A percentile compares a stretch with the other conserved stretches of the same genome.
phyloP scores from a whole-genome alignment of 2,329 filamentous ascomycete genomes.

The Cordyceps tenuipes region DNA sequence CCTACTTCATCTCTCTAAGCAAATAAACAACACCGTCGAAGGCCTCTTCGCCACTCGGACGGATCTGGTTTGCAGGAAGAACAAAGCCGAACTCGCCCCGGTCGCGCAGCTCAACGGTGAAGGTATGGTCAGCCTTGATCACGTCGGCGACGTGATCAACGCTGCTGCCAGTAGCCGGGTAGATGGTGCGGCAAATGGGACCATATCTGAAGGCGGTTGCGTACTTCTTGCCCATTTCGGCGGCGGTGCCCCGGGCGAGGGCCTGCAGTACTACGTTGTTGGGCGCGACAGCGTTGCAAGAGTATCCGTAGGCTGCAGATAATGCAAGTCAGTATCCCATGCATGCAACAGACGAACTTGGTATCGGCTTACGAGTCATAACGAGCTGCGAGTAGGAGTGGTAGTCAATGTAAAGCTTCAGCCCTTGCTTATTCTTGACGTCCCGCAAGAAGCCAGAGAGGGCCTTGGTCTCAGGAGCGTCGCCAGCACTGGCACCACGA shows the following conservation, averaged over 20 bases:
- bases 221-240: slow-evolving; percentile 39
- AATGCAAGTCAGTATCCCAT: slow-evolving; percentile 39
- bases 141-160: slow-evolving; percentile 39
- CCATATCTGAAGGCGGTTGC: slow-evolving; percentile 35
- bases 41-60: slow-evolving; percentile 35
- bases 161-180: slow-evolving; percentile 41
- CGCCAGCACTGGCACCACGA: slow-evolving; percentile 33
- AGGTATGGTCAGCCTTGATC: slow-evolving; percentile 32
- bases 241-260: slow-evolving; percentile 39
- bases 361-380: slow-evolving; percentile 44
- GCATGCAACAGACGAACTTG: slow-evolving; percentile 23
- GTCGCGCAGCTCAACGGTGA: slow-evolving; percentile 31
- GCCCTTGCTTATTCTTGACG: slow-evolving; percentile 32
- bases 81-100: slow-evolving; percentile 33
- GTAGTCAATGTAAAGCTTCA: slow-evolving; percentile 57
- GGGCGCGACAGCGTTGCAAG: slow-evolving; percentile 38
- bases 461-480: slow-evolving; percentile 43
- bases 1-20: slow-evolving; percentile 30
- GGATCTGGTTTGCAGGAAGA: slow-evolving; percentile 33
- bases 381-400: slow-evolving; percentile 57
- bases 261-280: slow-evolving; percentile 40
- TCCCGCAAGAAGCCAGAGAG: slow-evolving; percentile 31
- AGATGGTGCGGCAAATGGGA: slow-evolving; percentile 53
- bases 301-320: slow-evolving; percentile 50
- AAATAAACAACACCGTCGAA: slow-evolving; percentile 53